Base-by-base conservation (phyloP, 75 land plant species). In the Sequoia sempervirens region DNA sequence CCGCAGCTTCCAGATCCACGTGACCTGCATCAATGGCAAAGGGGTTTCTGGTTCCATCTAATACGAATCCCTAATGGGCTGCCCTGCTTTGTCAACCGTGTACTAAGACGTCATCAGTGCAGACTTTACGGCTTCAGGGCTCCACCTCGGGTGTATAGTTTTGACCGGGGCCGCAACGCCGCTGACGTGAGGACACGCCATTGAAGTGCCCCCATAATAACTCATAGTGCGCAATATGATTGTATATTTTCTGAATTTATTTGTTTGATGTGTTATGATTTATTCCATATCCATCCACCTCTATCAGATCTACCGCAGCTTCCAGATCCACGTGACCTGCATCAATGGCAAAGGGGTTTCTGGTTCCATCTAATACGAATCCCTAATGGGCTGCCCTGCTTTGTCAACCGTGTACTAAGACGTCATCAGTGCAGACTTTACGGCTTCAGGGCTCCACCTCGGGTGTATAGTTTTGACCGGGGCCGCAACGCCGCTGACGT, bases 141-240 rank as follows among this genome's bases (percentile, higher is more conserved):
- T 82, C 89, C 87, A 85, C 7, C 9, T 46, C 17, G 89, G 89
- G 47, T 81, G 64, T 20, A 36, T 45, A 38, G 82, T 64, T 32
- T 58, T 74, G 3, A 88, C 11, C 43, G 85, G 53, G 11, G 87
- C 89, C 13, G 87, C 89, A 20, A 88, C 28, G 20, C 87, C 87
- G 9, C 83, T 84, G 8, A 82, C 84, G 61, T 88, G 89, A 13
- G 89, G 89, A 17, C 80, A 75, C 47, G 89, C 89, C 89, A 88
- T 88, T 47, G 88, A 86, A 14, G 89, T 88, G 36, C 23, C 89
- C 89, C 18, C 84, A 88, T 4, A 82, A 72, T 64, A 88, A 73
- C 1, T 84, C 84, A 66, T 82, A 88, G 30, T 76, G 75, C 23
- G 81, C 10, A 12, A 9, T 12, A 1, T n/a, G n/a, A n/a, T n/a